Conservation (phyloP, 495 filamentous ascomycete species). For the Apiosordaria backusii region DNA sequence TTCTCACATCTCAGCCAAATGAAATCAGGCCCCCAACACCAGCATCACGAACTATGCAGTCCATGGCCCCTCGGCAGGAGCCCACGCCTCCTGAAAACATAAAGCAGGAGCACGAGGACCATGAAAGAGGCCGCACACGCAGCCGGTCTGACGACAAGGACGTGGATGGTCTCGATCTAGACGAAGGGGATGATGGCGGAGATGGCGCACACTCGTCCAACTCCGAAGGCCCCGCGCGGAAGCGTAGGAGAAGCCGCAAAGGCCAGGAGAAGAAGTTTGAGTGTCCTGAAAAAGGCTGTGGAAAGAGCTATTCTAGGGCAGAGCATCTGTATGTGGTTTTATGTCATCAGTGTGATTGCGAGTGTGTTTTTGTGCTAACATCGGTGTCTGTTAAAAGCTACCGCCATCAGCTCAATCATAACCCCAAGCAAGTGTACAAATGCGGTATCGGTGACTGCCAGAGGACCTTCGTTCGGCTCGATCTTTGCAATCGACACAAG, state of each 20-base stretch:
- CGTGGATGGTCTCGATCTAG: constrained; percentile 38
- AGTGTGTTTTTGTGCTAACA: constrained; percentile 20
- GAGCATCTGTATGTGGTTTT: constrained; percentile 71
- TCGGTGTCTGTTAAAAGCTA: constrained; percentile 42
- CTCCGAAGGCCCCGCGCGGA: constrained; percentile 57
- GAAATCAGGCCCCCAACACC: constrained; percentile 38
- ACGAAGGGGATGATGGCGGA: constrained; percentile 37
- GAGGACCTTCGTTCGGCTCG: constrained; percentile 89
- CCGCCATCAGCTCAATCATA: constrained; percentile 94
- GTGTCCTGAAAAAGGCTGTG: constrained; percentile 83
- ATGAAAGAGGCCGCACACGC: constrained; percentile 44
- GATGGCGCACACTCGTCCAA: constrained; percentile 50
- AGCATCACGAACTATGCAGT: constrained; percentile 33
- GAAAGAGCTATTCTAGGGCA: constrained; percentile 93
- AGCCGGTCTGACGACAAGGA: constrained; percentile 47
- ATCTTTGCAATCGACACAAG: constrained; percentile 88
- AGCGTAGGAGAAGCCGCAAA: constrained; percentile 80
- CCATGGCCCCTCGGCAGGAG: constrained; percentile 43
- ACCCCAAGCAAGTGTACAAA: constrained; percentile 91
- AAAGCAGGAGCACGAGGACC: constrained; percentile 40
- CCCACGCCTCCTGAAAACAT: constrained; percentile 39
- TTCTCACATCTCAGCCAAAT: constrained; percentile 42
- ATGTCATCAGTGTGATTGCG: neutral
- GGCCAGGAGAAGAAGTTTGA: constrained; percentile 92
- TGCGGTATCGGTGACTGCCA: constrained; percentile 92